phyloP scores from a whole-genome alignment of 2,329 filamentous ascomycete genomes.

The Colletotrichum caudatum region DNA sequence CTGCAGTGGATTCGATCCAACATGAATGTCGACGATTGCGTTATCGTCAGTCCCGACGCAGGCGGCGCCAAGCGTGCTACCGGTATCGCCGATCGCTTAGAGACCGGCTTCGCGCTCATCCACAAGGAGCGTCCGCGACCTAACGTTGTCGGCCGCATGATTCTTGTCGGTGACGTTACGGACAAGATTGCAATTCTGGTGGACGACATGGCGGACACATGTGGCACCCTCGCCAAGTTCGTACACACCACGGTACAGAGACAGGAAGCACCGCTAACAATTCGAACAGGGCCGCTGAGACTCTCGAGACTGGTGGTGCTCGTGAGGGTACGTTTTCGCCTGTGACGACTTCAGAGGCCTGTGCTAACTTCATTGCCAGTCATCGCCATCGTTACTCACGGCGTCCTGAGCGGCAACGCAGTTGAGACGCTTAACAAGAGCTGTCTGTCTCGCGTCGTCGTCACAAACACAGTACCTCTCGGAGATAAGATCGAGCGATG shows the following conservation, averaged over 20 bases:
- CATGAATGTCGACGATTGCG: conserved; percentile 78
- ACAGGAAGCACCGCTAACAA: conserved; percentile 8
- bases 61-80: conserved; percentile 90
- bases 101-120: conserved; percentile 86
- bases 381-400: conserved; percentile 95
- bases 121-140: conserved; percentile 76
- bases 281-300: conserved; percentile 33
- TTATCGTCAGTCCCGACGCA: conserved; percentile 89
- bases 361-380: conserved; percentile 51
- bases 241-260: conserved; percentile 56
- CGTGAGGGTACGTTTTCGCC: conserved; percentile 26
- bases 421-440: conserved; percentile 88
- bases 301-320: conserved; percentile 35
- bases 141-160: conserved; percentile 93
- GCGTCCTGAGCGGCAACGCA: conserved; percentile 88
- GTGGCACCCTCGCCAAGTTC: conserved; percentile 85
- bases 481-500: conserved; percentile 84
- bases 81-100: conserved; percentile 85
- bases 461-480: conserved; percentile 77
- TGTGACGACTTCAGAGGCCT: background rate
- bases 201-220: conserved; percentile 98
- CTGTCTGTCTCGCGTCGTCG: conserved; percentile 81
- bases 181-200: conserved; percentile 95
- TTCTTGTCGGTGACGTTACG: conserved; percentile 90
- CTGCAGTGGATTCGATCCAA: conserved; percentile 87